A percentile compares a stretch with the other conserved stretches of the same genome.
Evolutionary conservation across 257 asterid species (phyloP).

Genomic region (Plantago elongata): DNA sequence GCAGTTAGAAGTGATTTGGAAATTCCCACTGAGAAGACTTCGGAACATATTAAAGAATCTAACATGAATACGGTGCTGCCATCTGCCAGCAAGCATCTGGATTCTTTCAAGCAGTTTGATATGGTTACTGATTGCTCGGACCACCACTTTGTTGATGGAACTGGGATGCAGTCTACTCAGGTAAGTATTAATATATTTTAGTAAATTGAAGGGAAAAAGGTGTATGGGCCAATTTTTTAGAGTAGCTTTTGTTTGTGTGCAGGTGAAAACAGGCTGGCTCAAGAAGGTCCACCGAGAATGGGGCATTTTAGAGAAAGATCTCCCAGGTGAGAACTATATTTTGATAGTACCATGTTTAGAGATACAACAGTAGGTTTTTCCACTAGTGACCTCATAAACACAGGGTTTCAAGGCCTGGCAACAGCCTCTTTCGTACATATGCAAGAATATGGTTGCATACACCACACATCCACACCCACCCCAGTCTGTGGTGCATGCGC

Average conservation of each 20-base stretch:
- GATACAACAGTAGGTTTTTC: too few relatives aligned
- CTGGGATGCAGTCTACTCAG: slow-evolving; percentile 48
- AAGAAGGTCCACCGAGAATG: slow-evolving; percentile 89
- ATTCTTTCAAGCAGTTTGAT: slow-evolving; percentile 61
- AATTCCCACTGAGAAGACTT: slow-evolving; percentile 24
- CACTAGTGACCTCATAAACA: too few relatives aligned
- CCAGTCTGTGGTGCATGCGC: too few relatives aligned
- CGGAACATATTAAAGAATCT: slow-evolving; percentile 28
- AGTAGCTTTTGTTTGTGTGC: slow-evolving; percentile 23
- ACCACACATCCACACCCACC: too few relatives aligned
- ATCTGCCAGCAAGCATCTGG: slow-evolving; percentile 34
- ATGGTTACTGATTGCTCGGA: slow-evolving; percentile 72
- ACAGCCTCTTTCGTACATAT: too few relatives aligned
- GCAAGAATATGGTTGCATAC: neutral
- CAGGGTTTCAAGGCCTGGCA: too few relatives aligned
- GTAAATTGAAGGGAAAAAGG: neutral
- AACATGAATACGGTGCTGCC: slow-evolving; percentile 27
- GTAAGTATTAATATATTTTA: slow-evolving; percentile 27
- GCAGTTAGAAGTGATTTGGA: slow-evolving; percentile 24
- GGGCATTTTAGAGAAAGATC: slow-evolving; percentile 75
- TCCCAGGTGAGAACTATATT: slow-evolving; percentile 67
- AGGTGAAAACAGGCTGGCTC: slow-evolving; percentile 72
- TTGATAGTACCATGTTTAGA: neutral
- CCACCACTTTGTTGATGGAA: slow-evolving; percentile 67
- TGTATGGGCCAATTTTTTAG: neutral